Percentiles rank a stretch among this genome's conserved stretches.
These are phyloP conservation scores for Jaapia argillacea DNA, from an alignment of 768 basidiomycete species.

Conservation along the genomic window DNA sequence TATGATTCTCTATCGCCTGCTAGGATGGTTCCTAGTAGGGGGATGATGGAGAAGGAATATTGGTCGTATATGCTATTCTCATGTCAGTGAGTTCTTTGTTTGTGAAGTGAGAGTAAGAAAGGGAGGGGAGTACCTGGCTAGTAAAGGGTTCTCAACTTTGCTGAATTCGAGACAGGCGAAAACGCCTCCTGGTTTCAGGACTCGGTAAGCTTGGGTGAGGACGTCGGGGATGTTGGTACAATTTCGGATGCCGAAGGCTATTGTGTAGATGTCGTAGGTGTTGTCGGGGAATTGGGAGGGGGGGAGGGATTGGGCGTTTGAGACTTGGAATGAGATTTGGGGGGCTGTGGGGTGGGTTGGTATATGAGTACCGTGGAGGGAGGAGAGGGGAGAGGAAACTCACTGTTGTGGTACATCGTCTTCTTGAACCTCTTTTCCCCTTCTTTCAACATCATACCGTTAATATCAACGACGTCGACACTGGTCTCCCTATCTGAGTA, in stretches of 20 bases:
- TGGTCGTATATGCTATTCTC: slow-evolving; percentile 73
- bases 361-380: slow-evolving; percentile 2
- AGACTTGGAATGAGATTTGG: slow-evolving; percentile 87
- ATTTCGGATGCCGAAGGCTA: slow-evolving; percentile 97
- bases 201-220: slow-evolving; percentile 81
- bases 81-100: slow-evolving; percentile 1
- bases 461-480: slow-evolving; percentile 91
- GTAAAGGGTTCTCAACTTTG: slow-evolving; percentile 78
- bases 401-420: slow-evolving; percentile 98
- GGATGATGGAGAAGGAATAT: slow-evolving; percentile 94
- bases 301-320: slow-evolving; percentile 81
- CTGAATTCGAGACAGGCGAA: slow-evolving; percentile 97
- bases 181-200: slow-evolving; percentile 91
- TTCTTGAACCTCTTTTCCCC: slow-evolving; percentile 85
- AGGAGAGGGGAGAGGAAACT: slow-evolving; percentile 16
- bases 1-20: slow-evolving; percentile 92
- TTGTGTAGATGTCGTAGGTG: slow-evolving; percentile 93
- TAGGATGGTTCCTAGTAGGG: slow-evolving; percentile 91
- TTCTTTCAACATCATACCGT: slow-evolving; percentile 90
- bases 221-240: slow-evolving; percentile 89
- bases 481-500: slow-evolving; percentile 84
- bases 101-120: not conserved
- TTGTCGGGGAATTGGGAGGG: slow-evolving; percentile 60
- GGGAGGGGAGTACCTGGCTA: slow-evolving; percentile 48
- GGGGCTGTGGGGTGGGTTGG: slow-evolving; percentile 46